phyloP scores from a whole-genome alignment of 495 filamentous ascomycete species.

The Peziza echinospora region DNA sequence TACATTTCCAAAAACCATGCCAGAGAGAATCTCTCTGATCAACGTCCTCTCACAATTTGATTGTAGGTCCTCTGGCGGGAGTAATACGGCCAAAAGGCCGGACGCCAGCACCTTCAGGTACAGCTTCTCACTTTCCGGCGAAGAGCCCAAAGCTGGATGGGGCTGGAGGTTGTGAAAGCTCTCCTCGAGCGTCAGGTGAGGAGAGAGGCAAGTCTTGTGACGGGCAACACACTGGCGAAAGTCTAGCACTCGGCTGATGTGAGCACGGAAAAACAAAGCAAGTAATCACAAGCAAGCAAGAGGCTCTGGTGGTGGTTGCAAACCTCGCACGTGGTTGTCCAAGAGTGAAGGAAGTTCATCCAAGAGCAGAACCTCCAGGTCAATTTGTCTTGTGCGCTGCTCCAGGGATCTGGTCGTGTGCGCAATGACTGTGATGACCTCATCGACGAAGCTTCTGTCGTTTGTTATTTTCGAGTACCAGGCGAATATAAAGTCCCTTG shows the following conservation, averaged over 20 bases:
- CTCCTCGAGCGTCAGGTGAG: slow-evolving; percentile 5
- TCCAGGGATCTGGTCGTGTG: slow-evolving; percentile 75
- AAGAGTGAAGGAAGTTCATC: slow-evolving; percentile 76
- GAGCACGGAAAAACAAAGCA: no score
- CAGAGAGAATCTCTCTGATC: slow-evolving; percentile 64
- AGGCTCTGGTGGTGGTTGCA: slow-evolving; percentile 1
- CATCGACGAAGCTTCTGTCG: slow-evolving; percentile 65
- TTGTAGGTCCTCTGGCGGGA: slow-evolving; percentile 81
- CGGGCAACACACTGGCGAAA: slow-evolving; percentile 18
- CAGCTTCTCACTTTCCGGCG: neutral
- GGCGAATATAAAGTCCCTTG: slow-evolving; percentile 62
- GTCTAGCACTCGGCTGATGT: slow-evolving; percentile 13
- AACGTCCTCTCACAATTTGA: slow-evolving; percentile 64
- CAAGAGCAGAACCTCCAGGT: slow-evolving; percentile 60
- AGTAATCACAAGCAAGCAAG: no score
- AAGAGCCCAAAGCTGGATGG: slow-evolving; percentile 8
- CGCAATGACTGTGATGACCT: slow-evolving; percentile 71
- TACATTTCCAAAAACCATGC: slow-evolving; percentile 60
- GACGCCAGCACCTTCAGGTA: slow-evolving; percentile 11
- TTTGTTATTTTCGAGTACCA: slow-evolving; percentile 89
- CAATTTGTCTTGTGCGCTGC: slow-evolving; percentile 42
- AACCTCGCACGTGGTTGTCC: slow-evolving; percentile 61
- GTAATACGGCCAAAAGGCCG: slow-evolving; percentile 51
- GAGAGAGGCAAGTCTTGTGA: slow-evolving; percentile 4
- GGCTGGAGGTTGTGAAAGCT: slow-evolving; percentile 17